Evolutionary conservation across 2,329 filamentous ascomycete species (phyloP), one percentile per base, ranked within the genome.

Genomic region (Diaporthe sp.): DNA sequence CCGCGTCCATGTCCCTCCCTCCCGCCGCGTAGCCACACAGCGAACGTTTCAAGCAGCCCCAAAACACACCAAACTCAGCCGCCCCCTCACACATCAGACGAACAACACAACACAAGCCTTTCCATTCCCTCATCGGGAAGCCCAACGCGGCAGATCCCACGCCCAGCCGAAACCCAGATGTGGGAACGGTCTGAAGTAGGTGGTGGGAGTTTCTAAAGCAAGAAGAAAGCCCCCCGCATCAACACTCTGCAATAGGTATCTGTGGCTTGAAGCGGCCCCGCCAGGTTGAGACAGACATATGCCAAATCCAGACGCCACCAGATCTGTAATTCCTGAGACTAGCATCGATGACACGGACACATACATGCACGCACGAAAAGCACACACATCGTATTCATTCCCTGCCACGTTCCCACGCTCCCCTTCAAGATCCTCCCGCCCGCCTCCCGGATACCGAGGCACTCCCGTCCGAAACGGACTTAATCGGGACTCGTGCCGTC

Each of bases 31-130:
- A 38, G 68, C 55, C 55, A 60, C 55, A 71, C 68, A 40, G 68
- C 68, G 2, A 38, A 60, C 40, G 54, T 71, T 60, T 60, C 68
- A 71, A 71, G 22, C 68, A 60, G 68, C 54, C 64, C 30, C 45
- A 71, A 71, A 55, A 42, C 52, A 47, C 28, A 67, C 64, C 13
- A 30, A 66, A 35, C 40, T 50, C 33, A 33, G 30, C 12, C 45
- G 30, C 12, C 45, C 30, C 17, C 61, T 19, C 38, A 25, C 33
- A 58, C 64, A 52, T 67, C 64, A 67, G 64, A 67, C 22, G 64
- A 52, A 67, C 64, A 38, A 67, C 45, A 40, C 8, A 9, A 33
- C 60, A 25, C n/a, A 22, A 58, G 55, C 12, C 57, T 17, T 30
- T 8, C 19, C 42, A 10, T 60, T 12, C 9, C 40, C 60, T 15